Conservation (phyloP, 2,329 filamentous ascomycete species). For the Stagonosporopsis rhizophila region DNA sequence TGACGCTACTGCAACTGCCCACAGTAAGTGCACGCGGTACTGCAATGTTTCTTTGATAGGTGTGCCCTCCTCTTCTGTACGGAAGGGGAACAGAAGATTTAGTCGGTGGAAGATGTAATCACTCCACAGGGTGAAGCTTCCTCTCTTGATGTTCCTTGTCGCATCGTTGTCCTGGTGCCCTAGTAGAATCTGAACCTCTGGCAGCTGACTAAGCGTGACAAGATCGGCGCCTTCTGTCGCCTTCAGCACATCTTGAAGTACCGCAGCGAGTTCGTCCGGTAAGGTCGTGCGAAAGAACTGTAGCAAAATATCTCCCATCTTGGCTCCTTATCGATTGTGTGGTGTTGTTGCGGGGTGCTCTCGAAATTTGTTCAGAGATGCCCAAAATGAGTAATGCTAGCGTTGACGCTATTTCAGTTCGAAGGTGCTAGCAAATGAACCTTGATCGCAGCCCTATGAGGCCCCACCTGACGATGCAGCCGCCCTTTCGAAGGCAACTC, state of each 20-base stretch:
- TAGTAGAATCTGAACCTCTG: slow-evolving; percentile 52
- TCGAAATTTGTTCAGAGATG: slow-evolving; percentile 29
- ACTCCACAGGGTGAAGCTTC: slow-evolving; percentile 52
- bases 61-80: slow-evolving; percentile 33
- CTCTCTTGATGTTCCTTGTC: slow-evolving; percentile 37
- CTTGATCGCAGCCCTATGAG: slow-evolving; percentile 9
- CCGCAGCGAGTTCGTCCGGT: slow-evolving; percentile 51
- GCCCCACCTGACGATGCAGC: background rate
- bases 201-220: slow-evolving; percentile 47
- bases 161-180: slow-evolving; percentile 48
- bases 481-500: slow-evolving; percentile 8
- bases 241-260: slow-evolving; percentile 48
- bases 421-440: slow-evolving; percentile 17
- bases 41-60: slow-evolving; percentile 40
- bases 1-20: slow-evolving; percentile 70
- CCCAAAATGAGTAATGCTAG: slow-evolving; percentile 37
- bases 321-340: slow-evolving; percentile 23
- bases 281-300: slow-evolving; percentile 51
- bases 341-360: slow-evolving; percentile 27
- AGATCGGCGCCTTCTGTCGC: slow-evolving; percentile 54
- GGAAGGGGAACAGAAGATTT: slow-evolving; percentile 45
- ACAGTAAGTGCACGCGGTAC: slow-evolving; percentile 53
- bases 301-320: slow-evolving; percentile 54
- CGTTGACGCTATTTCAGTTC: slow-evolving; percentile 30
- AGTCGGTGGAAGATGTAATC: slow-evolving; percentile 56